A percentile compares a stretch with the other conserved stretches of the same genome.
phyloP scores from a whole-genome alignment of 345 rosid species.

The Clarkia xantiana region DNA sequence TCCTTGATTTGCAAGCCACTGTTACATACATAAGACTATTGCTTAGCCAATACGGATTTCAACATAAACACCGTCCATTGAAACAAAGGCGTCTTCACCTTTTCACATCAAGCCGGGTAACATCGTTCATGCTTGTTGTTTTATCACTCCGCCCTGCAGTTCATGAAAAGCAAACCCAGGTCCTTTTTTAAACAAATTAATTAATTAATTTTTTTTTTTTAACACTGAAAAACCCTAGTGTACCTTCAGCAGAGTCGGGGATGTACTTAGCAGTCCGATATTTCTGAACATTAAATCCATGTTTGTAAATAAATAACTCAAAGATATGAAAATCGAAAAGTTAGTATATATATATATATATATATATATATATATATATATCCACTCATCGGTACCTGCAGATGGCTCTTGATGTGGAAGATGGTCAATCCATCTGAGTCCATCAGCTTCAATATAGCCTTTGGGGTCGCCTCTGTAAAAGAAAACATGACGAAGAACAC shows the following conservation, averaged over 20 bases:
- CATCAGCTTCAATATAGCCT: slow-evolving; percentile 85
- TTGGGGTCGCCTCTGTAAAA: slow-evolving; percentile 71
- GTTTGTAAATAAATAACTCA: neutral
- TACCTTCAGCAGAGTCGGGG: slow-evolving; percentile 65
- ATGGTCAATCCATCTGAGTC: slow-evolving; percentile 76
- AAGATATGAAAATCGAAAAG: neutral
- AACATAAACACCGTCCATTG: no score
- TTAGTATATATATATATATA: neutral
- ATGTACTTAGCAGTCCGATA: slow-evolving; percentile 78
- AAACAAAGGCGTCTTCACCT: no score
- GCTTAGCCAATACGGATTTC: slow-evolving; percentile 1
- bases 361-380: no score
- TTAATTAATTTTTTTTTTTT: neutral
- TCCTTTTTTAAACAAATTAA: neutral
- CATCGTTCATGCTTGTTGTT: slow-evolving; percentile 2
- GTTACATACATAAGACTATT: slow-evolving; percentile 10
- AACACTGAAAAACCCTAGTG: neutral
- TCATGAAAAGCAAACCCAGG: neutral
- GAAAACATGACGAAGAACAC: slow-evolving; percentile 3
- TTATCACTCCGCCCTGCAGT: slow-evolving; percentile 2
- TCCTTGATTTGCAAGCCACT: slow-evolving; percentile 62
- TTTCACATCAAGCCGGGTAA: slow-evolving; percentile 2
- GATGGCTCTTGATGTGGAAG: slow-evolving; percentile 92
- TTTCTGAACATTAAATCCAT: slow-evolving; percentile 32
- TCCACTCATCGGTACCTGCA: slow-evolving; percentile 41